Evolutionary conservation across 768 basidiomycete species (phyloP).

Genomic region (Pisolithus orientalis): DNA sequence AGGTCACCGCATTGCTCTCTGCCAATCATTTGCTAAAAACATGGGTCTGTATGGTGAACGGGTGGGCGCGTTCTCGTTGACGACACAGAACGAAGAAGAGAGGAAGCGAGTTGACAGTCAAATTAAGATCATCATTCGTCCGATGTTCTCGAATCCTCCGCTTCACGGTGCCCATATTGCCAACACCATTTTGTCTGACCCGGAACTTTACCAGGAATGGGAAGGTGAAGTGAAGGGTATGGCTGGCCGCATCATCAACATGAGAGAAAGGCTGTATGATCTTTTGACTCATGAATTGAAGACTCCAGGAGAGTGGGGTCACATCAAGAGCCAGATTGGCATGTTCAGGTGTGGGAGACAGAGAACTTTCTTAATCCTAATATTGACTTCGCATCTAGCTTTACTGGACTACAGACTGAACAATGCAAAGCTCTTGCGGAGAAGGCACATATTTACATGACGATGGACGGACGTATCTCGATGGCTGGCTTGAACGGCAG

Average conservation of each 20-base stretch:
- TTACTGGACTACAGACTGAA: slow-evolving; percentile 74
- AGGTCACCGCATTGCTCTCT: slow-evolving; percentile 85
- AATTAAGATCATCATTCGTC: slow-evolving; percentile 90
- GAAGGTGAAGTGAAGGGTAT: slow-evolving; percentile 89
- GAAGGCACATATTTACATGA: slow-evolving; percentile 91
- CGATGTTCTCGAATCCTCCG: slow-evolving; percentile 98
- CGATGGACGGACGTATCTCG: slow-evolving; percentile 86
- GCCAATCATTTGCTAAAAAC: slow-evolving; percentile 98
- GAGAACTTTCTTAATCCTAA: slow-evolving; percentile 2
- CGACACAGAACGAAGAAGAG: slow-evolving; percentile 61
- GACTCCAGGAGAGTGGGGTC: slow-evolving; percentile 93
- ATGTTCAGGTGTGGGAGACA: slow-evolving; percentile 81
- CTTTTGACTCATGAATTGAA: slow-evolving; percentile 68
- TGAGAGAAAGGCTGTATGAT: slow-evolving; percentile 80
- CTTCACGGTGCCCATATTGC: slow-evolving; percentile 85
- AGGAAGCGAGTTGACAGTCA: slow-evolving; percentile 88
- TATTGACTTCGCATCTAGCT: slow-evolving; percentile 37
- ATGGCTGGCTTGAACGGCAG: slow-evolving; percentile 84
- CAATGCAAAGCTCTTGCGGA: slow-evolving; percentile 82
- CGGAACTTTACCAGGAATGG: slow-evolving; percentile 80
- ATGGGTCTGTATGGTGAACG: slow-evolving; percentile 99
- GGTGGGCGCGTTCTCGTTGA: slow-evolving; percentile 92
- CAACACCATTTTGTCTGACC: slow-evolving; percentile 70
- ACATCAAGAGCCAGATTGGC: slow-evolving; percentile 93
- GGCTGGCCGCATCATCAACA: slow-evolving; percentile 91